A percentile compares a stretch with the other conserved stretches of the same genome.
Evolutionary conservation across 345 rosid genomes (phyloP).

Genomic region (thale cress (Arabidopsis thaliana)): DNA sequence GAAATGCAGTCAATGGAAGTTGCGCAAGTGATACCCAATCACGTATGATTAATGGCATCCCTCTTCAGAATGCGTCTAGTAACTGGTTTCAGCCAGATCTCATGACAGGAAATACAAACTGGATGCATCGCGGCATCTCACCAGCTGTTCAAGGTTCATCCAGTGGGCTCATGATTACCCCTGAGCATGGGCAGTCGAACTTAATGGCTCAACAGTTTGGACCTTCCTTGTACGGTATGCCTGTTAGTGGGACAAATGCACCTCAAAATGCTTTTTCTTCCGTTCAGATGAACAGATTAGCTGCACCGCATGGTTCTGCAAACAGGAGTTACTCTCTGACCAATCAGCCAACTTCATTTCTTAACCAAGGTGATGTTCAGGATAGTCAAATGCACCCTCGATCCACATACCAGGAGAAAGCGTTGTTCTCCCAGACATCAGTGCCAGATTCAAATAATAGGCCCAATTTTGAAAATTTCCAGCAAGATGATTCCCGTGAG

Average conservation of each 20-base stretch:
- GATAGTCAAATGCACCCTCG: slow-evolving; percentile 56
- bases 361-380: slow-evolving; percentile 55
- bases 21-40: slow-evolving; percentile 52
- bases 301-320: slow-evolving; percentile 52
- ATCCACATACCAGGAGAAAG: slow-evolving; percentile 57
- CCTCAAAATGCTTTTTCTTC: slow-evolving; percentile 53
- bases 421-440: slow-evolving; percentile 44
- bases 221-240: slow-evolving; percentile 74
- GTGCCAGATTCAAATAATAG: slow-evolving; percentile 52
- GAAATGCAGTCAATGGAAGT: slow-evolving; percentile 53
- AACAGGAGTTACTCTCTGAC: slow-evolving; percentile 54
- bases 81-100: slow-evolving; percentile 66
- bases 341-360: slow-evolving; percentile 55
- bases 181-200: slow-evolving; percentile 65
- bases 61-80: slow-evolving; percentile 66
- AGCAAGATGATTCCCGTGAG: slow-evolving; percentile 52
- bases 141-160: slow-evolving; percentile 65
- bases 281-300: slow-evolving; percentile 59
- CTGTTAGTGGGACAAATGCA: slow-evolving; percentile 55
- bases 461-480: slow-evolving; percentile 53
- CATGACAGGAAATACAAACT: slow-evolving; percentile 57
- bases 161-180: slow-evolving; percentile 57
- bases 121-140: slow-evolving; percentile 57
- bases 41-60: slow-evolving; percentile 64
- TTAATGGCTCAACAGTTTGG: slow-evolving; percentile 65